Evolutionary conservation across 768 basidiomycete genomes (phyloP).

Genomic region (Rhodotorula taiwanensis): DNA sequence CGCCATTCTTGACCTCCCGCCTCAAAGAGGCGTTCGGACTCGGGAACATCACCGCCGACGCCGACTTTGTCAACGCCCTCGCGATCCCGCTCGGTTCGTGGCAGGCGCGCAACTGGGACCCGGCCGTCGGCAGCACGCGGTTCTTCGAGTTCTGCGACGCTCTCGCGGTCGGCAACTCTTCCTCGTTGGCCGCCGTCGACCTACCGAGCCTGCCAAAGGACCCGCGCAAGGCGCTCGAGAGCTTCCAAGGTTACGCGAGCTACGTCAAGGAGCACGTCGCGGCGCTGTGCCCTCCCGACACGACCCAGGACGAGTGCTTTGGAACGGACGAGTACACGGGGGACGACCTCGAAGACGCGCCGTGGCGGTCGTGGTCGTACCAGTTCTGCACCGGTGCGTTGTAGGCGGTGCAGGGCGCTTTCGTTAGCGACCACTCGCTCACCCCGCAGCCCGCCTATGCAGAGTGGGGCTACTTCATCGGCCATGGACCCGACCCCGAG

Average conservation of each 20-base stretch:
- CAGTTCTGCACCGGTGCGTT: slow-evolving; percentile 47
- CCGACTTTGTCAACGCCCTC: slow-evolving; percentile 68
- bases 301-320: slow-evolving; percentile 65
- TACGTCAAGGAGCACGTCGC: slow-evolving; percentile 62
- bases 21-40: slow-evolving; percentile 76
- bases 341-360: slow-evolving; percentile 56
- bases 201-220: slow-evolving; percentile 38
- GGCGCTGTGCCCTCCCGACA: slow-evolving; percentile 53
- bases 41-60: slow-evolving; percentile 59
- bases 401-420: too few species aligned
- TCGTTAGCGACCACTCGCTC: too few species aligned
- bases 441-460: too few species aligned
- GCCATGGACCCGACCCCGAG: slow-evolving; percentile 49
- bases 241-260: slow-evolving; percentile 57
- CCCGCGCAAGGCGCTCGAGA: slow-evolving; percentile 15
- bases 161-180: slow-evolving; percentile 4
- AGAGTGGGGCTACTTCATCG: slow-evolving; percentile 90
- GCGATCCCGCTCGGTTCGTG: slow-evolving; percentile 63
- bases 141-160: slow-evolving; percentile 58
- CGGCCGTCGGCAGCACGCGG: slow-evolving; percentile 54
- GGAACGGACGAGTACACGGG: slow-evolving; percentile 64
- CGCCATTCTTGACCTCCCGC: slow-evolving; percentile 49
- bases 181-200: slow-evolving; percentile 20
- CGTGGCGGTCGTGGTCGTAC: slow-evolving; percentile 81
- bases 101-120: slow-evolving; percentile 87